Evolutionary conservation across 2,329 filamentous ascomycete species (phyloP).

Genomic region (Pezicula neosporulosa): DNA sequence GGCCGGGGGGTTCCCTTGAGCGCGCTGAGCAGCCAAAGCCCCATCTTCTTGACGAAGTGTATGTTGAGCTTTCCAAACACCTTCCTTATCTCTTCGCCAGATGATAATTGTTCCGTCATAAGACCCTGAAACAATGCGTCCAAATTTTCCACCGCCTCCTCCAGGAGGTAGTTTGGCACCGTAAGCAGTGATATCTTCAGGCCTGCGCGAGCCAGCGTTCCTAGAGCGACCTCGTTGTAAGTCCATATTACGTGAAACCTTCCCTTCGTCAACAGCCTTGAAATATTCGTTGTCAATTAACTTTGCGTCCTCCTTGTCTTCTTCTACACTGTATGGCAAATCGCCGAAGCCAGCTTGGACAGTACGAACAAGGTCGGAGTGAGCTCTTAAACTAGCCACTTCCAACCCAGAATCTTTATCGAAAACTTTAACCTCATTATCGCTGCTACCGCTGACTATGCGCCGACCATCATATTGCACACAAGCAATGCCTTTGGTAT

Average conservation of each 20-base stretch:
- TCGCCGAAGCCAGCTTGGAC: constrained; percentile 95
- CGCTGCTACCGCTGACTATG: constrained; percentile 93
- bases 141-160: constrained; percentile 83
- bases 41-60: constrained; percentile 73
- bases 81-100: constrained; percentile 83
- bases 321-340: constrained; percentile 72
- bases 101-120: constrained; percentile 96
- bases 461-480: constrained; percentile 93
- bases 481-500: constrained; percentile 94
- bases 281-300: constrained; percentile 73
- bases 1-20: constrained; percentile 3
- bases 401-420: constrained; percentile 83
- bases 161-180: constrained; percentile 88
- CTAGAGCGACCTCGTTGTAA: constrained; percentile 33
- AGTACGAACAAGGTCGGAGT: constrained; percentile 83
- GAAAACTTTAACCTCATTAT: constrained; percentile 94
- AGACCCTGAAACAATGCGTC: constrained; percentile 92
- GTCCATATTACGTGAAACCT: constrained; percentile 27
- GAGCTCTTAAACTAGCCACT: constrained; percentile 81
- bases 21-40: constrained; percentile 31
- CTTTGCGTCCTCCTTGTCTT: constrained; percentile 70
- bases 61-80: constrained; percentile 78
- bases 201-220: constrained; percentile 66
- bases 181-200: constrained; percentile 72
- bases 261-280: constrained; percentile 50